Evolutionary conservation across 1,139 yeast species (phyloP).

Genomic region (Entelexis paramagnoliae): DNA sequence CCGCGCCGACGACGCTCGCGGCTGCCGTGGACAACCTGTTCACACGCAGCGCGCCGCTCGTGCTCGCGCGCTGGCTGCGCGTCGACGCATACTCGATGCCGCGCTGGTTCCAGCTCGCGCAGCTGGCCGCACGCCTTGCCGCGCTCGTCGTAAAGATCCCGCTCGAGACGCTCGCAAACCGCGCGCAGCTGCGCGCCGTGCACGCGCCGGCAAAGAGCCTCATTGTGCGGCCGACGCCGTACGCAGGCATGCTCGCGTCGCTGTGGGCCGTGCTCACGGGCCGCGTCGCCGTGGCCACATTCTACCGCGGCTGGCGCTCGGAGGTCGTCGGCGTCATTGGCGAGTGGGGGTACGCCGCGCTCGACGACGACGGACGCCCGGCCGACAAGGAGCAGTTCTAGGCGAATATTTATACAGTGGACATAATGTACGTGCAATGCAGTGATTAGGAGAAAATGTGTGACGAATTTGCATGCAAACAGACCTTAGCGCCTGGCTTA

Average conservation of each 20-base stretch:
- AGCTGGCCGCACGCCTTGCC: constrained; percentile 46
- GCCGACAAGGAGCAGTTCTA: constrained; percentile 19
- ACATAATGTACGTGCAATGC: not conserved
- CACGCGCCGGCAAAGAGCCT: constrained; percentile 19
- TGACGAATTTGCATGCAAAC: too few species aligned
- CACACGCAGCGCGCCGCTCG: constrained; percentile 61
- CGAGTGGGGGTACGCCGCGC: constrained; percentile 69
- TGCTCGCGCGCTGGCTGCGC: constrained; percentile 54
- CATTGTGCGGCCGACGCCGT: constrained; percentile 33
- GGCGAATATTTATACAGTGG: not conserved
- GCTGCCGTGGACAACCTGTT: constrained; percentile 54
- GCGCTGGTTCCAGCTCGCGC: constrained; percentile 43
- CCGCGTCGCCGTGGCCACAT: constrained; percentile 35
- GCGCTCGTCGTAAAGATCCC: constrained; percentile 76
- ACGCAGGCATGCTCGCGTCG: constrained; percentile 44
- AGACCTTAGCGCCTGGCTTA: too few species aligned
- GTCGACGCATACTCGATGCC: constrained; percentile 64
- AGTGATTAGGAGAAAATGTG: too few species aligned
- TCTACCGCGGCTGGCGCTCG: constrained; percentile 88
- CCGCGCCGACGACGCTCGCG: constrained; percentile 50
- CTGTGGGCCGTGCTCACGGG: constrained; percentile 40
- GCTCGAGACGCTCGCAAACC: constrained; percentile 70
- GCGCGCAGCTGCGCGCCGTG: constrained; percentile 53
- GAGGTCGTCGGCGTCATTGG: constrained; percentile 71
- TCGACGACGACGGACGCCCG: constrained; percentile 24